Base-by-base conservation (phyloP, 192 early-diverging fungal species). In the Chytriomyces hyalinus region DNA sequence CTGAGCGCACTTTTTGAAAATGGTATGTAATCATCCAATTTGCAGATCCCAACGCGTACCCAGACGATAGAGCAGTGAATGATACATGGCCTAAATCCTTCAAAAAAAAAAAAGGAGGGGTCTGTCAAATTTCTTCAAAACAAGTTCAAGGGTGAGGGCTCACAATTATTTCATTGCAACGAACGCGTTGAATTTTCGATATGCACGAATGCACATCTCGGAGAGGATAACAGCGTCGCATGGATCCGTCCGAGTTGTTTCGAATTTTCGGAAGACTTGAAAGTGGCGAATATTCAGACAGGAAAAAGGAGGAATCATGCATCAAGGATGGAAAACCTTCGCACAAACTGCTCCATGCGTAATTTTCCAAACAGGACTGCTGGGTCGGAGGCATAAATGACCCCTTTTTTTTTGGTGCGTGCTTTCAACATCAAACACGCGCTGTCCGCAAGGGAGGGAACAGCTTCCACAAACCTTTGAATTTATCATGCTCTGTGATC, bases 1-100 rank as follows among this genome's bases (percentile, higher is more conserved):
- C 36, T 36, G 36, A 36, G 36, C 13, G 8, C 24, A 67, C 66
- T 46, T 63, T 73, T 73, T 73, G 71, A 60, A 60, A 73, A 45
- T 73, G 71, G 44, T 73, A 73, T 62, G 53, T 62, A 9, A 73
- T 73, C 59, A 73, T 73, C 71, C 71, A 73, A 44, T 73, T 73
- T n/a, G 59, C n/a, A 7, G 71, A 36, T 13, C 71, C 71, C 13
- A 73, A 46, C 15, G 46, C 44, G 60, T 62, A 73, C 24, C 71
- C 71, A 46, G 71, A 73, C 17, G 46, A 49, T 7, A 45, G 46
- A 6, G 71, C 71, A 7, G 53, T 73, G 10, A 73, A 45, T 9
- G 60, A 62, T 9, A 73, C 9, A 8, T 24, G 53, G 24, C 71
- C 71, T 3, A 62, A 17, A 8, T 9, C 28, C 71, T 65, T 2